Percentiles rank a stretch among this genome's conserved stretches.
Conservation (phyloP, 2,329 filamentous ascomycete species). For the Nemania abortiva region DNA sequence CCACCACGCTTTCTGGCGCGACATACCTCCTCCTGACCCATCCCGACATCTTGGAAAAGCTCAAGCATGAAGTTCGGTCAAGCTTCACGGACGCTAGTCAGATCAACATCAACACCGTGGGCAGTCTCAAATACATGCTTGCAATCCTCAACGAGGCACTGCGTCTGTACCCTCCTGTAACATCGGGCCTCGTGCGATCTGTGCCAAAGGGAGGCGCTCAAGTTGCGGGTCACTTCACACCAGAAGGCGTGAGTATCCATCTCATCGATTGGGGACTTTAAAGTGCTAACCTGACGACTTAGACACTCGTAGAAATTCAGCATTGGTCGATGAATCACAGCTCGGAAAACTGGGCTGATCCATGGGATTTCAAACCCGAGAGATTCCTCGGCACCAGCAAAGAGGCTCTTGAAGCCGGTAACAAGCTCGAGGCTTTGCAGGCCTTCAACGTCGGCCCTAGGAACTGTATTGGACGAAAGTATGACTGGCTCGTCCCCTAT, state of each 20-base stretch:
- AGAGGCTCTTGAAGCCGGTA: constrained; percentile 48
- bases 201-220: constrained; percentile 43
- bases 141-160: constrained; percentile 59
- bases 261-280: no score
- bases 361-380: constrained; percentile 56
- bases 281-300: constrained; percentile 28
- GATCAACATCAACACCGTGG: constrained; percentile 54
- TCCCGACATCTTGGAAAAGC: constrained; percentile 49
- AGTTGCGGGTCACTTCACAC: constrained; percentile 45
- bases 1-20: constrained; percentile 49
- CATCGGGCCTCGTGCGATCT: constrained; percentile 42
- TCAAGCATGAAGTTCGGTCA: constrained; percentile 56
- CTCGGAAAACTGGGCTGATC: constrained; percentile 55
- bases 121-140: constrained; percentile 55
- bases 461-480: constrained; percentile 58
- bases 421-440: constrained; percentile 51
- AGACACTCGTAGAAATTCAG: constrained; percentile 55
- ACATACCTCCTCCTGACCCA: constrained; percentile 50
- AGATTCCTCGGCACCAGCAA: constrained; percentile 51
- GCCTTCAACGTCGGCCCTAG: constrained; percentile 55
- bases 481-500: constrained; percentile 34
- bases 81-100: constrained; percentile 53
- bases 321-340: constrained; percentile 55
- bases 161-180: constrained; percentile 56
- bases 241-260: constrained; percentile 46